Percentiles rank a stretch among this genome's conserved stretches.
Conservation (phyloP, 176 grass and related monocot species). For the Cenchrus purpureus region DNA sequence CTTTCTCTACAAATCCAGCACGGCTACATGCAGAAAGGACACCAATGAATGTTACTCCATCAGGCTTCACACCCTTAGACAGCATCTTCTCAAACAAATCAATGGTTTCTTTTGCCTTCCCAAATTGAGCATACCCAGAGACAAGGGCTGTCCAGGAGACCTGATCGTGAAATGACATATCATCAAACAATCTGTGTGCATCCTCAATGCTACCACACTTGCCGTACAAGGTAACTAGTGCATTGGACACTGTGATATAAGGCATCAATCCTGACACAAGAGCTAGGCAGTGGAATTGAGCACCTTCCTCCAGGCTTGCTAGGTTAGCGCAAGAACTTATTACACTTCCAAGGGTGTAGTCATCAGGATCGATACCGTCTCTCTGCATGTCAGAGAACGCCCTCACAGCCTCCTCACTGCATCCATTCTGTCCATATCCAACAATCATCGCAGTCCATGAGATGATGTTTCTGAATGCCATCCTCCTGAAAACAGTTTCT, state of each 20-base stretch:
- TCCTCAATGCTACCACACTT: conserved; percentile 73
- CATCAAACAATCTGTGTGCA: conserved; percentile 58
- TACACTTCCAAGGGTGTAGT: conserved; percentile 68
- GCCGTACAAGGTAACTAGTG: conserved; percentile 71
- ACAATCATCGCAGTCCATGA: conserved; percentile 75
- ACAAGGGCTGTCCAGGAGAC: conserved; percentile 78
- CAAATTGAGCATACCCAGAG: conserved; percentile 69
- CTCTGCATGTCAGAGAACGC: conserved; percentile 60
- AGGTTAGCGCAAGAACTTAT: conserved; percentile 69
- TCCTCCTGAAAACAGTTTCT: conserved; percentile 58
- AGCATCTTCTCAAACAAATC: conserved; percentile 74
- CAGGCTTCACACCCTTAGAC: conserved; percentile 55
- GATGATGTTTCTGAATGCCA: conserved; percentile 59
- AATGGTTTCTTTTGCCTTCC: conserved; percentile 73
- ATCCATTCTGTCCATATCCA: conserved; percentile 70
- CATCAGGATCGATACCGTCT: conserved; percentile 56
- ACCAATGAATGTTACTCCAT: conserved; percentile 70
- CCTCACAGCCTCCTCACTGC: conserved; percentile 58
- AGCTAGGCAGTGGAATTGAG: conserved; percentile 67
- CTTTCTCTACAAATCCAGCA: conserved; percentile 71
- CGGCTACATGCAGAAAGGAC: conserved; percentile 76
- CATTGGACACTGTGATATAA: conserved; percentile 72
- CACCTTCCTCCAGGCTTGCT: conserved; percentile 73
- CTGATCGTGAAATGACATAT: conserved; percentile 47
- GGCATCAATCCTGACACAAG: conserved; percentile 56